These are phyloP conservation scores for Lecanicillium sp. DNA, from an alignment of 2,329 filamentous ascomycete genomes.

Conservation along the genomic window DNA sequence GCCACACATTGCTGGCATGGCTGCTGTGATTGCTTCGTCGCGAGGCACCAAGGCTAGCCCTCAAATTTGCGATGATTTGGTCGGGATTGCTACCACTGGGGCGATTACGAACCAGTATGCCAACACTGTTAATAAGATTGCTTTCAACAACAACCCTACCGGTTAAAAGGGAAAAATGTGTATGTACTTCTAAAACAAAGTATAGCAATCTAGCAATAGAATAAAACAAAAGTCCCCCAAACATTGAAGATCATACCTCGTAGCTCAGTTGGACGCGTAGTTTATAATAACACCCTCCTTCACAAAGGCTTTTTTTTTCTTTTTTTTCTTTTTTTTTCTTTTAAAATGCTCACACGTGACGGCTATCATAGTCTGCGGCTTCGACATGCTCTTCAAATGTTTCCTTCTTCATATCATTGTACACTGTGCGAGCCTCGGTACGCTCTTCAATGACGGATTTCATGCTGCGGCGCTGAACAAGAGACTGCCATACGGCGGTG, in stretches of 20 bases:
- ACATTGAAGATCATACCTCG: too few relatives aligned
- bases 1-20: constrained; percentile 13
- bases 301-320: too few relatives aligned
- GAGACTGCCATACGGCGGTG: constrained; percentile 2
- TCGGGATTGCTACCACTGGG: constrained; percentile 25
- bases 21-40: constrained; percentile 21
- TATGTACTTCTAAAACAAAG: too few relatives aligned
- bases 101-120: constrained; percentile 21
- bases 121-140: constrained; percentile 32
- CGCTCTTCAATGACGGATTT: not conserved
- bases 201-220: too few relatives aligned
- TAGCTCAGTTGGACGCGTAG: too few relatives aligned
- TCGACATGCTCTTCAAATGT: not conserved
- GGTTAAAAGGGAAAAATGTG: too few relatives aligned
- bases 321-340: too few relatives aligned
- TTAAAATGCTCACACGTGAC: too few relatives aligned
- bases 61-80: constrained; percentile 20
- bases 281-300: too few relatives aligned
- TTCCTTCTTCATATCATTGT: constrained; percentile 2
- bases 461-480: constrained; percentile 7
- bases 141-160: constrained; percentile 34
- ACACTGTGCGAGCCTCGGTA: not conserved
- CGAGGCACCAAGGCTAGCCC: constrained; percentile 16
- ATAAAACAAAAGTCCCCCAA: too few relatives aligned
- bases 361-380: not conserved